Base-by-base conservation (phyloP, 306 rosid species). In the Cucurbita argyrosperma region DNA sequence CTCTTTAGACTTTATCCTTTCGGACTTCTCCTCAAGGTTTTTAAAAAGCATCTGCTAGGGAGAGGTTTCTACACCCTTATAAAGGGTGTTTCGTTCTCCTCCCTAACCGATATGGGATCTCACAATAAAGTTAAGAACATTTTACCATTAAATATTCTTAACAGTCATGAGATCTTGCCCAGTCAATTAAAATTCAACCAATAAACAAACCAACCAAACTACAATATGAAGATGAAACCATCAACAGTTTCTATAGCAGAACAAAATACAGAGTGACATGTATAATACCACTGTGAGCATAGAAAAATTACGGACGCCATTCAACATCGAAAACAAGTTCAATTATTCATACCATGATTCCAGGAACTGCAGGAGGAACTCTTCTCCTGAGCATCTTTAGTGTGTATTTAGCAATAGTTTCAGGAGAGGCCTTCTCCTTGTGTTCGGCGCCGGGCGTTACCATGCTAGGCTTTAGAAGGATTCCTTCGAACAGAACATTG, bases 391-490 rank as follows among this genome's bases (percentile, higher is more conserved):
- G 99, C 89, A 94, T 55, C 57, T 88, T 80, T 74, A 94, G 88
- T 7, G 99, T 94, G 78, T 81, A 50, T 70, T 87, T 84, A 72
- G 99, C 97, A 74, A 91, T 80, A 78, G 99, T 85, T 80, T 88
- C 92, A 47, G 99, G 96, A 52, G 95, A 83, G 76, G 99, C 91
- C 86, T 76, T 91, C 67, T 89, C 85, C 85, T 89, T 89, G 89
- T 94, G 99, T 62, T 91, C 99, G 15, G 99, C 99, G 5, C 99
- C 97, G 0, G 99, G 99, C 19, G 99, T 94, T 9, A 94, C 97
- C 99, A 94, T 94, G 88, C 99, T 94, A 35, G 99, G 99, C 85
- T 94, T 94, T 73, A 94, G 97, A 80, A 94, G 92, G 80, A 94
- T 91, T 80, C 99, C 99, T 87, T 94, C 99, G 4, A 94, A 91